These are phyloP conservation scores for Aspergillus hancockii DNA, from an alignment of 495 filamentous ascomycete species.

Conservation along the genomic window DNA sequence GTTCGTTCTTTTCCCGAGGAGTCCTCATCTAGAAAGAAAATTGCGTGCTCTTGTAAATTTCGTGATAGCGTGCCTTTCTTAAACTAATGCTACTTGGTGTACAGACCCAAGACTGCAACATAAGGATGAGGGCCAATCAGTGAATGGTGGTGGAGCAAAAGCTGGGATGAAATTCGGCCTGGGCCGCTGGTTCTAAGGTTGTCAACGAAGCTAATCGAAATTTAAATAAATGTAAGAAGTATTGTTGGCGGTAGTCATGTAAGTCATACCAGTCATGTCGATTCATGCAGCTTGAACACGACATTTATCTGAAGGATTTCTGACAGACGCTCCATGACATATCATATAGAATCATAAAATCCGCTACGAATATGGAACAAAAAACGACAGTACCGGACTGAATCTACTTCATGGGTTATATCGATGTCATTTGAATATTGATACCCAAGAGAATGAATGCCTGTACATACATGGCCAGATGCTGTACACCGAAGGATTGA, in stretches of 20 bases:
- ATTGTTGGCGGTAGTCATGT: not conserved
- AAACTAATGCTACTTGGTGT: not conserved
- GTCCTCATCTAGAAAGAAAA: constrained; percentile 7
- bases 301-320: not conserved
- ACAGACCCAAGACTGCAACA: constrained; percentile 2
- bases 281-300: not conserved
- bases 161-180: constrained; percentile 1
- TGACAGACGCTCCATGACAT: too few species aligned
- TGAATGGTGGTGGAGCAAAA: not conserved
- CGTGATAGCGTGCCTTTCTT: constrained; percentile 5
- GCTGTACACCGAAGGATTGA: not conserved
- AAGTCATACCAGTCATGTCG: not conserved
- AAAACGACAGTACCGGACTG: not conserved
- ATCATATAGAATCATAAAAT: too few species aligned
- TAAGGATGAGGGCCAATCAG: not conserved
- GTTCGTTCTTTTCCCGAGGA: not conserved
- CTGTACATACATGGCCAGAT: constrained; percentile 6
- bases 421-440: not conserved
- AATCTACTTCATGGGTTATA: not conserved
- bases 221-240: too few species aligned
- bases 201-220: not conserved
- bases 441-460: not conserved
- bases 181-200: not conserved
- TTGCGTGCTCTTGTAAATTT: constrained; percentile 9
- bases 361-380: too few species aligned